A percentile compares a stretch with the other conserved stretches of the same genome.
phyloP scores from a whole-genome alignment of 169 alveolate species.

The Sarcocystis neurona region DNA sequence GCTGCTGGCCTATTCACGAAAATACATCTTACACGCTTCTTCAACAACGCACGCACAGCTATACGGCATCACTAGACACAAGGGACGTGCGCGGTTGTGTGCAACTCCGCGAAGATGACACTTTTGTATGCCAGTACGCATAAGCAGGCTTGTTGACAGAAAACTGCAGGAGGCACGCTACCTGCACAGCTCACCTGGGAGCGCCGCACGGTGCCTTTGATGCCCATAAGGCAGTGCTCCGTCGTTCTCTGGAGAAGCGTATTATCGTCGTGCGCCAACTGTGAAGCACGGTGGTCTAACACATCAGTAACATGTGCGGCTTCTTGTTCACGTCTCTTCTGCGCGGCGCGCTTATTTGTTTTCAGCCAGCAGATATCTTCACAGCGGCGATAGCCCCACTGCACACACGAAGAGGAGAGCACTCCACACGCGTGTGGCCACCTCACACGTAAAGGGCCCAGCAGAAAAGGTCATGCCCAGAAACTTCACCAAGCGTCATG shows the following conservation, averaged over 20 bases:
- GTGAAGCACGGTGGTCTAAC: neutral
- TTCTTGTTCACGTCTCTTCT: conserved; percentile 68
- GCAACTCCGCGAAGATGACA: too few relatives aligned
- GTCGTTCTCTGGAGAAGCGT: conserved; percentile 83
- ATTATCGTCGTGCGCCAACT: conserved; percentile 8
- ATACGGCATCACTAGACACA: too few relatives aligned
- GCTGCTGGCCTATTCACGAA: too few relatives aligned
- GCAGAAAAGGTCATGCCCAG: too few relatives aligned
- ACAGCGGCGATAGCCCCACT: conserved; percentile 93
- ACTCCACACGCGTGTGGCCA: neutral
- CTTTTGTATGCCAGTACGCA: too few relatives aligned
- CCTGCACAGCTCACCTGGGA: conserved; percentile 57
- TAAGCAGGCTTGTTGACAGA: too few relatives aligned
- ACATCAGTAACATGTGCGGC: conserved; percentile 65
- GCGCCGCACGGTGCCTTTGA: conserved; percentile 88
- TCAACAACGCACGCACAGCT: too few relatives aligned
- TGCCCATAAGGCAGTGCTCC: conserved; percentile 93
- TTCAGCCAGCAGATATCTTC: conserved; percentile 95
- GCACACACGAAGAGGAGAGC: neutral
- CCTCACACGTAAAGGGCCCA: too few relatives aligned
- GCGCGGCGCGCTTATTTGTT: conserved; percentile 79
- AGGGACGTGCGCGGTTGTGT: too few relatives aligned
- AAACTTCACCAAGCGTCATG: too few relatives aligned
- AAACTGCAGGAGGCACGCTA: too few relatives aligned
- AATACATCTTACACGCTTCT: too few relatives aligned